Base-by-base conservation (phyloP, 305 asterid species). In the Fraxinus platypoda region DNA sequence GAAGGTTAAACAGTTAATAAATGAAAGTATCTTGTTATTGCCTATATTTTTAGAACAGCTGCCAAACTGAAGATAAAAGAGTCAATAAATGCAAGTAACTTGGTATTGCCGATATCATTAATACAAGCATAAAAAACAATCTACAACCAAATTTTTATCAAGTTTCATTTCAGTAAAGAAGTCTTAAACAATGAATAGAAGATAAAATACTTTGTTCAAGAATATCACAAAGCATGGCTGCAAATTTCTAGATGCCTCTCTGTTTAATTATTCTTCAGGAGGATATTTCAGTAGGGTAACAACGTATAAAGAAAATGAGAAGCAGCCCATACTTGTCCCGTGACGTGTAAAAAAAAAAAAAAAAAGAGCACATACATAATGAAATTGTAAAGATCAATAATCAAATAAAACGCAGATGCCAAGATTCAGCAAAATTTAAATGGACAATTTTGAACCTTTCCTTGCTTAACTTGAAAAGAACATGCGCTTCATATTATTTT, bases 1-100 rank as follows among this genome's bases (percentile, higher is more conserved):
- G 93, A 88, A 78, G 85, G 82, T 83, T 76, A 85, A 87, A 83
- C 13, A 52, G 84, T 80, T 70, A 87, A 57, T 46, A 19, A 86
- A 30, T 49, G 33, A 78, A 81, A 38, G 13, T 43, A 21, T 59
- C 82, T 78, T 66, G 49, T 31, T 57, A 57, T 21, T 57, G 68
- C 26, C 68, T 19, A 57, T 6, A 19, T 19, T 19, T n/a, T 57
- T 19, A 57, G 68, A 19, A n/a, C 28, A 38, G 13, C 13, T 38
- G 12, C 46, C 46, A 38, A 37, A 7, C 46, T 38, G 46, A 38
- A 38, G 46, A 9, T 8, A 38, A 38, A 38, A 38, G 46, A 38
- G 3, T 38, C 1, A 8, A 38, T 8, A 38, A 38, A 38, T 38
- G 13, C 46, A 38, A 38, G 46, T 38, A 38, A 38, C 12, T 38